Conservation (phyloP, 163 green algal genomes). For the Coccomyxa subellipsoidea region DNA sequence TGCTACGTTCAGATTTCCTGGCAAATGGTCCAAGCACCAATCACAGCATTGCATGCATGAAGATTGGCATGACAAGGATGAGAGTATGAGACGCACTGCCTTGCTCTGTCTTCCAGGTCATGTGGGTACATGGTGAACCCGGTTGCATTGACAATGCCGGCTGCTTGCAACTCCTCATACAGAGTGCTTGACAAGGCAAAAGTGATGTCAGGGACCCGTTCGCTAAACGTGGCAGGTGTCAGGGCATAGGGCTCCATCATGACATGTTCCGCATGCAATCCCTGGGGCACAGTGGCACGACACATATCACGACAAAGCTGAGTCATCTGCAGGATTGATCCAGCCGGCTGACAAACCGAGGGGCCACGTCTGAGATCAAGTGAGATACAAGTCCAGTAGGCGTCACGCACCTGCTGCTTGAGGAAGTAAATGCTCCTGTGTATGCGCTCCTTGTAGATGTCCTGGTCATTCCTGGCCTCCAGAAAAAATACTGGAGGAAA, state of each 20-base stretch:
- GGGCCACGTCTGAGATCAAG: too few relatives aligned
- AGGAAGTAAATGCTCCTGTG: neutral
- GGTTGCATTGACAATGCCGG: neutral
- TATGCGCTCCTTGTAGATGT: slow-evolving; percentile 1
- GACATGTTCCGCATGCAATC: neutral
- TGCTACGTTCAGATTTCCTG: too few relatives aligned
- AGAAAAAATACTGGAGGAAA: neutral
- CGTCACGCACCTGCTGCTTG: neutral
- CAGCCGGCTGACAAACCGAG: too few relatives aligned
- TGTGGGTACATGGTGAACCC: neutral
- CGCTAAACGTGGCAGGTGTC: neutral
- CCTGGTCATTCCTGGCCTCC: neutral
- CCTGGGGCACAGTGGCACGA: neutral
- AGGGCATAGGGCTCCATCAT: neutral
- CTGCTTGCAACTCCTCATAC: neutral
- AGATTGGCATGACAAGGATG: too few relatives aligned
- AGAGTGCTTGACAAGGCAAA: neutral
- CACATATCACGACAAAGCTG: too few relatives aligned
- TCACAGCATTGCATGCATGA: too few relatives aligned
- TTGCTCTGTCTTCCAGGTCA: too few relatives aligned
- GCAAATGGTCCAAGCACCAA: too few relatives aligned
- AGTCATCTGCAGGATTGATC: too few relatives aligned
- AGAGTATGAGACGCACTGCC: too few relatives aligned
- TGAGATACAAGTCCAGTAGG: too few relatives aligned
- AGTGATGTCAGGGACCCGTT: neutral